These are phyloP conservation scores for Penicillium nordicum DNA, from an alignment of 2,329 filamentous ascomycete species.

Conservation along the genomic window DNA sequence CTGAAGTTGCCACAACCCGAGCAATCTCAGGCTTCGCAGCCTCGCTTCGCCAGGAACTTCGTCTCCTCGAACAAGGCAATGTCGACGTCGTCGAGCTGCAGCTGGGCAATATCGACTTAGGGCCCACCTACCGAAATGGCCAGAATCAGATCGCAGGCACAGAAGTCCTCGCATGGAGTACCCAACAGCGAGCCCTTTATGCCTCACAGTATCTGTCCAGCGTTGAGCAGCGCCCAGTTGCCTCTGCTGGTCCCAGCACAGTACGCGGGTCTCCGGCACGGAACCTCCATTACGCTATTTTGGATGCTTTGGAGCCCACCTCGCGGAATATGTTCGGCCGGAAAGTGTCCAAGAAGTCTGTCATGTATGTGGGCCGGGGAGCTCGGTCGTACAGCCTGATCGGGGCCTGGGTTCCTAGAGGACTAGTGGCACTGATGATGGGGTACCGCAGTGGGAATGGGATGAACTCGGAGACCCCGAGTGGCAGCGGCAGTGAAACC, in stretches of 20 bases:
- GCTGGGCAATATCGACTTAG: slow-evolving; percentile 86
- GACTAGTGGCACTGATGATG: slow-evolving; percentile 90
- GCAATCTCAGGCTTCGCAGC: slow-evolving; percentile 83
- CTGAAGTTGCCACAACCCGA: slow-evolving; percentile 80
- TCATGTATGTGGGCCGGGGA: slow-evolving; percentile 79
- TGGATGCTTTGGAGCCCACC: slow-evolving; percentile 71
- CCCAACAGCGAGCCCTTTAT: slow-evolving; percentile 52
- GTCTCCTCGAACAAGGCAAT: slow-evolving; percentile 58
- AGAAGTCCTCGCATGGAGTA: slow-evolving; percentile 60
- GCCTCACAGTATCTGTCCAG: slow-evolving; percentile 43
- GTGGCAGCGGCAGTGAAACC: slow-evolving; percentile 34
- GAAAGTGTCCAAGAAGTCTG: slow-evolving; percentile 44
- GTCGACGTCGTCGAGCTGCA: slow-evolving; percentile 82
- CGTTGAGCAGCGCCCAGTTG: slow-evolving; percentile 41
- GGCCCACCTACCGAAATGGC: slow-evolving; percentile 52
- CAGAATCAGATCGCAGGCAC: slow-evolving; percentile 44
- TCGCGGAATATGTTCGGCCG: slow-evolving; percentile 40
- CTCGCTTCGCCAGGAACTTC: slow-evolving; percentile 74
- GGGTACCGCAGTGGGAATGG: slow-evolving; percentile 55
- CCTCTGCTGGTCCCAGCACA: slow-evolving; percentile 37
- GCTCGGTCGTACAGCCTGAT: slow-evolving; percentile 81
- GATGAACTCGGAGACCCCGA: slow-evolving; percentile 23
- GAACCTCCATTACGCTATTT: slow-evolving; percentile 80
- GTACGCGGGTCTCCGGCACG: slow-evolving; percentile 67
- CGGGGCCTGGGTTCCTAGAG: slow-evolving; percentile 72